A percentile compares a stretch with the other conserved stretches of the same genome.
phyloP scores from a whole-genome alignment of 495 filamentous ascomycete genomes.

The Daldinia grandis region DNA sequence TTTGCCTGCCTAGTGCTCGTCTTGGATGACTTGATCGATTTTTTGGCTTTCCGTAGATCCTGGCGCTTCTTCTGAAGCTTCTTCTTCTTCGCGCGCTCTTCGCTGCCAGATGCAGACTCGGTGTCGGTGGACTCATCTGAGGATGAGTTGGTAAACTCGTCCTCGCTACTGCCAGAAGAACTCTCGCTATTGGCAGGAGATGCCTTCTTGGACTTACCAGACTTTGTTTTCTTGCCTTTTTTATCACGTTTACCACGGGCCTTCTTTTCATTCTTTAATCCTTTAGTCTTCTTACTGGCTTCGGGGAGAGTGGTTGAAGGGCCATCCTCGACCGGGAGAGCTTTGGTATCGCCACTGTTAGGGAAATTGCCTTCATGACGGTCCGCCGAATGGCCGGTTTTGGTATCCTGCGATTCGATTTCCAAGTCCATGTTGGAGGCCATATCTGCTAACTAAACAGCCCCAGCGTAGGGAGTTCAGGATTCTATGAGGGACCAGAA shows the following conservation, averaged over 20 bases:
- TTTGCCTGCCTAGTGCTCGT: conserved; percentile 41
- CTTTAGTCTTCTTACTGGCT: conserved; percentile 39
- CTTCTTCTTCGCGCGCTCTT: conserved; percentile 51
- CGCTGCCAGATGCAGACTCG: conserved; percentile 30
- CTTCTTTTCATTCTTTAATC: conserved; percentile 48
- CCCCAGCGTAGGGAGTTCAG: conserved; percentile 13
- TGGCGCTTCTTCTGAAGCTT: conserved; percentile 54
- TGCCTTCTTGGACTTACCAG: conserved; percentile 53
- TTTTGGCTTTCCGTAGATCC: conserved; percentile 49
- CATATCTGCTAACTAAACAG: conserved; percentile 4
- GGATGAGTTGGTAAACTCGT: conserved; percentile 42
- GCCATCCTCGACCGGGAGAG: conserved; percentile 34
- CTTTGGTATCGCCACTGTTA: conserved; percentile 15
- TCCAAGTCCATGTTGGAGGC: conserved; percentile 33
- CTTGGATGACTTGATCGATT: conserved; percentile 47
- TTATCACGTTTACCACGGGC: conserved; percentile 49
- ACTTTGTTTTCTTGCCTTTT: conserved; percentile 51
- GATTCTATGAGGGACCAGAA: not conserved
- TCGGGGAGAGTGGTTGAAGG: conserved; percentile 19
- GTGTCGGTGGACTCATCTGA: conserved; percentile 45
- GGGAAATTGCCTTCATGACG: conserved; percentile 32
- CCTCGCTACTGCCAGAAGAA: conserved; percentile 43
- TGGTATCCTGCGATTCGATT: conserved; percentile 36
- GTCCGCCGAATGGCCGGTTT: conserved; percentile 29
- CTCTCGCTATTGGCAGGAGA: conserved; percentile 44